Evolutionary conservation across 129 eudicot genomes (phyloP), one percentile per base, ranked within the genome.

Genomic region (Artemisia annua): DNA sequence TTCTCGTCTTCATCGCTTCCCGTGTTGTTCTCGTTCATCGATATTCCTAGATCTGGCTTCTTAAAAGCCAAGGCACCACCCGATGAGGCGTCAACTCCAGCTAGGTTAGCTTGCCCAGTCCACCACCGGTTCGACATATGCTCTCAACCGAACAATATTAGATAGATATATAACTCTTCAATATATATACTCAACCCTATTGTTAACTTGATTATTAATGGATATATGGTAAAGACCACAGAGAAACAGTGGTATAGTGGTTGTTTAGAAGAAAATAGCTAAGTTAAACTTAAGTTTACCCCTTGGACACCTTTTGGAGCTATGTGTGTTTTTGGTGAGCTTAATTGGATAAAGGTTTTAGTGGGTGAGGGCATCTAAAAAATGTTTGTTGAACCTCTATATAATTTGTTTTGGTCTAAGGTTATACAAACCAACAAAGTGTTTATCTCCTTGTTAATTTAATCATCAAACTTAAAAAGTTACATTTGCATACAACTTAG

Each of bases 91-190:
- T 81, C 84, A 0, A 55, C 44, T 24, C 84, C 86, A 26, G 76
- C 79, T 35, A 84, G 60, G 66, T 75, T 80, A 50, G 58, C 75
- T 63, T 87, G 91, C 4, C 84, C 92, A 10, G 75, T 67, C 92
- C 92, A 87, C 92, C 92, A 87, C 24, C 59, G 82, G 50, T 87
- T 87, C 32, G 89, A 83, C 92, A 87, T 39, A 39, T 78, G 76
- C n/a, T 71, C 66, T 20, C 28, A 46, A 28, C 16, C 50, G 19
- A 51, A 63, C 11, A 53, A 56, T 66, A 58, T 39, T 43, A 54
- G 39, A 7, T 6, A 22, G 59, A 66, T 20, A 50, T 39, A 39
- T 7, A 35, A 43, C 12, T 53, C 64, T 69, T 51, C 4, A 14
- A 22, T 58, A 63, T 48, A 63, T 48, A 11, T 30, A 56, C 17